Base-by-base conservation (phyloP, 2,329 filamentous ascomycete genomes). In the Zymoseptoria crescenta region DNA sequence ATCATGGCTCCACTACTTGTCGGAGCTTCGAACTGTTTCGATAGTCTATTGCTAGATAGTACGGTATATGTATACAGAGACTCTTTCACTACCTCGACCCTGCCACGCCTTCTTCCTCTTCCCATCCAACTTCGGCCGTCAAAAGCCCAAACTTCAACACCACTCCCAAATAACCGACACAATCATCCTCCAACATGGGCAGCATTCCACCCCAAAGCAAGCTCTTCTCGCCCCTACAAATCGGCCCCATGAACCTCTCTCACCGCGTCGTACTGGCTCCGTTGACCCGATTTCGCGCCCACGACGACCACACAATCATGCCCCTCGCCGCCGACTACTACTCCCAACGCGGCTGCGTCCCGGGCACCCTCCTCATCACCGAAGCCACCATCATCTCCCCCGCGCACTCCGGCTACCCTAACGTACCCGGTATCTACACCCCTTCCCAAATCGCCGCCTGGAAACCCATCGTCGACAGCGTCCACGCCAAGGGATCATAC, bases 181-280 rank as follows among this genome's bases (percentile, higher is more conserved):
- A 53, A 28, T n/a, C 35, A 8, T 28, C n/a, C 52, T 21, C 28
- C 28, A 58, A 20, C 27, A 64, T 60, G 58, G 58, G 59, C 20
- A 59, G 54, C 55, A 56, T 55, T 52, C 59, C 57, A 55, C 59
- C 49, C n/a, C 49, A 54, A 27, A 58, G 54, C 35, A 69, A 64
- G 55, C 69, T 76, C 41, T 75, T 75, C 63, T 57, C 70, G 52
- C 75, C 77, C 30, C 64, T 80, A 45, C 62, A 67, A 19, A 68
- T 80, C 20, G 78, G 78, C 35, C 62, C 67, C 41, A 65, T 74
- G 61, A 65, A 71, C 10, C 74, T 80, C 45, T 64, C 69, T 29
- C 73, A 77, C 64, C 76, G 78, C 54, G 65, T 85, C 48, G 76
- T 75, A 49, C 76, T 85, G 73, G 78, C 82, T 1, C 82, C 83